phyloP scores from a whole-genome alignment of 371 early-diverging fungal genomes.

The Batkoa obscura region DNA sequence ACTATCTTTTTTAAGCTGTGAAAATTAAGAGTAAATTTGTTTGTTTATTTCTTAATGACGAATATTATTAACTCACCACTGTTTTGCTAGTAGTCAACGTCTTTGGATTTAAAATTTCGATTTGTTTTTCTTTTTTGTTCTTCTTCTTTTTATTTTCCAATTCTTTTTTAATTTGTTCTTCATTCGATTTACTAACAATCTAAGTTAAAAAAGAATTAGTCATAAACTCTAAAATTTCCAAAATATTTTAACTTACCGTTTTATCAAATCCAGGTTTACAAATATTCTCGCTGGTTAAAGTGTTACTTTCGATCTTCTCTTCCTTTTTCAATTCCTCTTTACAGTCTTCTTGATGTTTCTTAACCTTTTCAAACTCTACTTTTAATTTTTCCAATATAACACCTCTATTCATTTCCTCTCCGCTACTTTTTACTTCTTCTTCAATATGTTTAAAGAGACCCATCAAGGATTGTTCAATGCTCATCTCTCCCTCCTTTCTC shows the following conservation, averaged over 20 bases:
- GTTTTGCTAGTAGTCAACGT: background rate
- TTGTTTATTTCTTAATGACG: background rate
- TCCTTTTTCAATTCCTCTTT: constrained; percentile 8
- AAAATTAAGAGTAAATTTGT: background rate
- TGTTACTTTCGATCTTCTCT: constrained; percentile 7
- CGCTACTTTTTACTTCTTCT: constrained; percentile 1
- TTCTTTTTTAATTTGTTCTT: background rate
- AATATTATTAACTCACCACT: background rate
- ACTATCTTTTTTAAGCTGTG: background rate
- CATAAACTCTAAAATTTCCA: too few relatives aligned
- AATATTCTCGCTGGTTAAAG: constrained; percentile 10
- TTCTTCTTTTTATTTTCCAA: background rate
- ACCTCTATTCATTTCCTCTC: constrained; percentile 5
- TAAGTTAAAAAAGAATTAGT: background rate
- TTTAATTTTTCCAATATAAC: background rate
- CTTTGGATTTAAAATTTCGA: constrained; percentile 9
- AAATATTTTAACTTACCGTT: constrained; percentile 5
- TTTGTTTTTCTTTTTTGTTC: constrained; percentile 3
- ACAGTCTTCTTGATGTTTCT: background rate
- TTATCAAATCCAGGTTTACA: constrained; percentile 10
- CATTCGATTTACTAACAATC: constrained; percentile 3
- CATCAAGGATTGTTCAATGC: background rate
- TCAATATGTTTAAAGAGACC: background rate
- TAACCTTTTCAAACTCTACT: background rate
- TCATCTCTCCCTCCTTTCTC: constrained; percentile 1